These are phyloP conservation scores for Tagetes erecta DNA, from an alignment of 129 eudicot species.

Conservation along the genomic window DNA sequence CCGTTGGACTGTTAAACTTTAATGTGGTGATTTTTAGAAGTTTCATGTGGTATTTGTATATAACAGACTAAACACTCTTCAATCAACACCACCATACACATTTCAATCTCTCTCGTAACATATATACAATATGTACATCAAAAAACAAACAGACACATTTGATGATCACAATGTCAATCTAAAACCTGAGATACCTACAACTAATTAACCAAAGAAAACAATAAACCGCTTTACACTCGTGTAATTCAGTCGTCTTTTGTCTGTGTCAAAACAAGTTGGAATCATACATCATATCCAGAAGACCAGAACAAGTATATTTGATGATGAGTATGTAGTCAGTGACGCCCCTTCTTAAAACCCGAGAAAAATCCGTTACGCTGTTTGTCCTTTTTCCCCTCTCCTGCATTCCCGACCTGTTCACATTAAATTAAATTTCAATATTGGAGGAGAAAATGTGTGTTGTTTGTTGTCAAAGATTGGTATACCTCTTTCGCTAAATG, in stretches of 20 bases:
- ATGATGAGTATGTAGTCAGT: slow-evolving; percentile 29
- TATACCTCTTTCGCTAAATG: slow-evolving; percentile 56
- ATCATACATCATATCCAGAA: background rate
- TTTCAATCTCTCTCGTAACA: background rate
- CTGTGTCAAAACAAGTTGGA: background rate
- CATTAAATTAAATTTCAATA: background rate
- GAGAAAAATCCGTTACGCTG: slow-evolving; percentile 50
- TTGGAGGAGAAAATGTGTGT: background rate
- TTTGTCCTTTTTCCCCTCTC: slow-evolving; percentile 56
- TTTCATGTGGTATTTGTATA: background rate
- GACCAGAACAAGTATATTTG: background rate
- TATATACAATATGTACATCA: background rate
- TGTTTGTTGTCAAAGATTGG: background rate
- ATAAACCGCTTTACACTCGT: background rate
- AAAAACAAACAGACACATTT: background rate
- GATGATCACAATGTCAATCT: slow-evolving; percentile 7
- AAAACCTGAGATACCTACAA: too few relatives aligned
- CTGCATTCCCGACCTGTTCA: slow-evolving; percentile 55
- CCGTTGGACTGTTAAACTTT: background rate
- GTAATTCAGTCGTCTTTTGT: background rate
- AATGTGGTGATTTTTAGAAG: background rate
- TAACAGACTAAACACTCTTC: background rate
- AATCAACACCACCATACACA: background rate
- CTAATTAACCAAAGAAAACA: background rate
- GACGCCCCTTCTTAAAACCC: slow-evolving; percentile 50